Conservation (phyloP, 768 basidiomycete species). For the Terana coerulea region DNA sequence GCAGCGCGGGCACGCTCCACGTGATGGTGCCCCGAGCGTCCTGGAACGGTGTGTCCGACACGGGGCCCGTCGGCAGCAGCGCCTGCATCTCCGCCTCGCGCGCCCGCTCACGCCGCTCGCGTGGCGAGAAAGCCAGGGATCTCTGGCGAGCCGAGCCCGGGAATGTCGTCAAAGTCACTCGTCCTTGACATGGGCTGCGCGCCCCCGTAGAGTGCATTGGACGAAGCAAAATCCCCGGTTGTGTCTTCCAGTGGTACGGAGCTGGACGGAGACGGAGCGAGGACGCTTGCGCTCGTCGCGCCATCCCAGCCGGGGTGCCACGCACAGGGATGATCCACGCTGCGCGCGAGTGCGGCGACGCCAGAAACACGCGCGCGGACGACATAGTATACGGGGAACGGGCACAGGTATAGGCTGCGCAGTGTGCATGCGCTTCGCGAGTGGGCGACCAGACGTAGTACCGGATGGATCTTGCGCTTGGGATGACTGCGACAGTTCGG, state of each 20-base stretch:
- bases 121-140: too few species aligned
- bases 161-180: not conserved
- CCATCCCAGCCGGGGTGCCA: conserved; percentile 39
- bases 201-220: not conserved
- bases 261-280: not conserved
- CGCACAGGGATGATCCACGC: conserved; percentile 60
- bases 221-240: not conserved
- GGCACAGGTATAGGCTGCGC: not conserved
- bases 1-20: conserved; percentile 45
- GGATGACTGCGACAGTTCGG: not conserved
- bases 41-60: not conserved
- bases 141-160: not conserved
- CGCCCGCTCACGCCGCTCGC: not conserved
- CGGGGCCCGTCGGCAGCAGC: conserved; percentile 17
- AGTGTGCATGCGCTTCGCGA: not conserved
- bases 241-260: not conserved
- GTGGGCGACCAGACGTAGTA: too few species aligned
- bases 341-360: conserved; percentile 32
- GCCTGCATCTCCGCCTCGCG: not conserved
- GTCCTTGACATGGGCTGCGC: not conserved
- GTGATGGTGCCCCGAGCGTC: conserved; percentile 27
- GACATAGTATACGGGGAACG: not conserved
- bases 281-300: not conserved
- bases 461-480: too few species aligned
- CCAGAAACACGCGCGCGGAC: not conserved